Base-by-base conservation (phyloP, 805 yeast species). In the Henningerozyma blattae region DNA sequence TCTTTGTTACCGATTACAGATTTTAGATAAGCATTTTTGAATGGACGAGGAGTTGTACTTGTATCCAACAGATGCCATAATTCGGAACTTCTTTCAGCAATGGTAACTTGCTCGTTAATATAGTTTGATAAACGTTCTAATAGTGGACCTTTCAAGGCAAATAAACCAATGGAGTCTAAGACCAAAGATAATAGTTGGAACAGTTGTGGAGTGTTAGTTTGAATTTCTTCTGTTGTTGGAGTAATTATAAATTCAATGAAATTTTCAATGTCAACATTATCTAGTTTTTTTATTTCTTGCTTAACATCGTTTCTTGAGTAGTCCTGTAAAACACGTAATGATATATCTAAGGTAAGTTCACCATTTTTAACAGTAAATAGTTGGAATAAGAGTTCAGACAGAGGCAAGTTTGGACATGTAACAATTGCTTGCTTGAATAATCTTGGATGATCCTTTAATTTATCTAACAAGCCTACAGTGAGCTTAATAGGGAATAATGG, bases 381-480 rank as follows among this genome's bases (percentile, higher is more conserved):
- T 37, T 81, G 85, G 6, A 56, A 52, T 27, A 83, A 59, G 18
- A 87, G 62, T 38, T 82, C 94, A 4, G 55, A 54, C 31, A 80
- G 65, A 7, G 80, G 67, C 27, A 86, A 58, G 36, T 76, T 75
- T 5, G 82, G 77, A 39, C 91, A 80, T 1, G 91, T 77, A 12
- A 77, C 81, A 32, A 85, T 70, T 1, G 93, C 89, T 54, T 82
- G 94, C 57, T 85, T 74, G 54, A 79, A 67, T 37, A 86, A 64
- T 39, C 80, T 70, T 25, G 84, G 77, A 38, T 69, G 64, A 9
- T 68, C 57, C 30, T 67, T 65, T 18, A 84, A 60, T 27, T 58
- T 61, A 13, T 62, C 49, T 29, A 89, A 57, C 30, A 87, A 53
- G 2, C 75, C 75, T 4, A 59, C 56, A 8, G 83, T 64, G 39